phyloP scores from a whole-genome alignment of 208 protist species.

The Spongospora subterranea region DNA sequence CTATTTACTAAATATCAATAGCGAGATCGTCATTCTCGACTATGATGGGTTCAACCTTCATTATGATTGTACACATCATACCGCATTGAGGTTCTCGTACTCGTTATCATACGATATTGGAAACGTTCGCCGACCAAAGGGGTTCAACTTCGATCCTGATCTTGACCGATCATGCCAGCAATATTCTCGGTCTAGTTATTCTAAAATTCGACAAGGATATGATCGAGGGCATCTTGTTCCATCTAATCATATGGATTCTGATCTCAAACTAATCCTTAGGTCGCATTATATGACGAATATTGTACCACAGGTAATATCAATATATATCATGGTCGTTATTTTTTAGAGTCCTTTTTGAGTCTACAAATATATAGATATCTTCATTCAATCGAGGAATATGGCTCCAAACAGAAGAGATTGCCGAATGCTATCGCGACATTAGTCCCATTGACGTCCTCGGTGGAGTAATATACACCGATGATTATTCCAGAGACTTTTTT shows the following conservation, averaged over 20 bases:
- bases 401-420: neutral
- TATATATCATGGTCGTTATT: neutral
- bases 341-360: too few species aligned
- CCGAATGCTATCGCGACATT: conserved; percentile 11
- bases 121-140: neutral
- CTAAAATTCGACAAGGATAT: neutral
- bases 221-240: conserved; percentile 37
- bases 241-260: conserved; percentile 7
- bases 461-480: neutral
- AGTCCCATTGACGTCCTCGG: neutral
- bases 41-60: neutral
- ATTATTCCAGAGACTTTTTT: neutral
- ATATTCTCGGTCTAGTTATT: neutral
- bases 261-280: neutral
- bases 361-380: neutral
- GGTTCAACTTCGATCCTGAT: neutral
- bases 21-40: neutral
- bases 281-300: conserved; percentile 40
- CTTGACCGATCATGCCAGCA: conserved; percentile 2
- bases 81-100: conserved; percentile 23
- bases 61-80: neutral
- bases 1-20: too few species aligned
- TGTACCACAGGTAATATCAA: neutral
- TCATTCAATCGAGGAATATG: neutral
- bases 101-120: neutral